These are phyloP conservation scores for Paraleonurus japonicus DNA, from an alignment of 257 asterid genomes.

Conservation along the genomic window DNA sequence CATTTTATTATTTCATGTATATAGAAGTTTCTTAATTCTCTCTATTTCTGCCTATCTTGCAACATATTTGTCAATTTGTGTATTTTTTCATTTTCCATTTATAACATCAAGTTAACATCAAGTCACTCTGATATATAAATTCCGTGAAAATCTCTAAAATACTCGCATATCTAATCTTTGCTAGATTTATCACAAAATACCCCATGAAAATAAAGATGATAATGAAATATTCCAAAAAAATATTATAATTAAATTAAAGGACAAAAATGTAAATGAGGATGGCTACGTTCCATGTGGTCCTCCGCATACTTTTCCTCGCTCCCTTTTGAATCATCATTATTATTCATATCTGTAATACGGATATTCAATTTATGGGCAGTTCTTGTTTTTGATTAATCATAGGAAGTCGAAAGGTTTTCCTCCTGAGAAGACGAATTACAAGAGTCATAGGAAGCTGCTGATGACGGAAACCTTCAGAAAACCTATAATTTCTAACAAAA, in stretches of 20 bases:
- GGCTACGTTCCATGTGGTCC: slow-evolving; percentile 23
- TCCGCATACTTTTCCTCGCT: slow-evolving; percentile 25
- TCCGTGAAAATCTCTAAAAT: not conserved
- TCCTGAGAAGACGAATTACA: slow-evolving; percentile 4
- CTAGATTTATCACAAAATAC: not conserved
- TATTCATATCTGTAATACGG: slow-evolving; percentile 14
- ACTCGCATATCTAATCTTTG: not conserved
- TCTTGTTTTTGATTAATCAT: slow-evolving; percentile 21
- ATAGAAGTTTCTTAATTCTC: too few species aligned
- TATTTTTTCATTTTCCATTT: not conserved
- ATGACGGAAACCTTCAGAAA: slow-evolving; percentile 2
- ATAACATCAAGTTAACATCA: too few species aligned
- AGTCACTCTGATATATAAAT: too few species aligned
- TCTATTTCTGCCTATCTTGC: too few species aligned
- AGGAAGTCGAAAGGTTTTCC: slow-evolving; percentile 23
- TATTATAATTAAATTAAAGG: not conserved
- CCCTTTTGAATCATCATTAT: slow-evolving; percentile 9
- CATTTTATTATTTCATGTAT: too few species aligned
- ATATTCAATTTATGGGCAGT: slow-evolving; percentile 20
- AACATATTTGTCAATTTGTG: not conserved
- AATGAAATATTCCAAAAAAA: not conserved
- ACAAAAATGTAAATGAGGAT: slow-evolving; percentile 5
- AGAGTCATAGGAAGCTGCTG: not conserved
- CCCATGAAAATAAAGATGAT: not conserved
- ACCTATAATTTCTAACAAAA: not conserved